Evolutionary conservation across 78 protist genomes (phyloP), one percentile per base, ranked within the genome.

Genomic region (Polysphondylium violaceum): DNA sequence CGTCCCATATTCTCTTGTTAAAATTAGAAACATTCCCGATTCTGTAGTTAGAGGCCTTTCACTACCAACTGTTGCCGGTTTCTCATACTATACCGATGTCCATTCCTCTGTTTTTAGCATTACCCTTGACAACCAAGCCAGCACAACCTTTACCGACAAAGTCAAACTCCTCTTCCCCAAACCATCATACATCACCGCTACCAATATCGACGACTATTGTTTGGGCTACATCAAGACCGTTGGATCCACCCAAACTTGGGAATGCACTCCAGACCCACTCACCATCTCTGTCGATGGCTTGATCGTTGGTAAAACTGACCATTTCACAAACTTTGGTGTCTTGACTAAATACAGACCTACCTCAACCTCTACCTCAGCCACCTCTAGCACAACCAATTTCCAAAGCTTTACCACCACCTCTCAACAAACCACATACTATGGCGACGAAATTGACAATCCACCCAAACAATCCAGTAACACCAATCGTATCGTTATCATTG

Each of bases 321-420:
- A 71, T 29, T 71, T 71, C 59, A 47, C 76, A 47, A 31, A 35
- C 2, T 71, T 71, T 14, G 76, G 61, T 21, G 29, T 71, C n/a
- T 25, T 71, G 29, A 12, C 50, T 4, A 71, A 71, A 35, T 21
- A 29, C 4, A n/a, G n/a, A n/a, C n/a, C n/a, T n/a, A n/a, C n/a
- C n/a, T n/a, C n/a, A n/a, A n/a, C n/a, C n/a, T n/a, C n/a, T n/a
- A n/a, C n/a, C n/a, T n/a, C n/a, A n/a, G n/a, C n/a, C n/a, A n/a
- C n/a, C n/a, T n/a, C n/a, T n/a, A n/a, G n/a, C n/a, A n/a, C n/a
- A n/a, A n/a, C n/a, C n/a, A n/a, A n/a, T n/a, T n/a, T n/a, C n/a
- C n/a, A n/a, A n/a, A n/a, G n/a, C n/a, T n/a, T n/a, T n/a, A n/a
- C n/a, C n/a, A n/a, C n/a, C n/a, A n/a, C n/a, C n/a, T n/a, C n/a